Evolutionary conservation across 306 rosid genomes (phyloP).

Genomic region (Acmispon strigosus): DNA sequence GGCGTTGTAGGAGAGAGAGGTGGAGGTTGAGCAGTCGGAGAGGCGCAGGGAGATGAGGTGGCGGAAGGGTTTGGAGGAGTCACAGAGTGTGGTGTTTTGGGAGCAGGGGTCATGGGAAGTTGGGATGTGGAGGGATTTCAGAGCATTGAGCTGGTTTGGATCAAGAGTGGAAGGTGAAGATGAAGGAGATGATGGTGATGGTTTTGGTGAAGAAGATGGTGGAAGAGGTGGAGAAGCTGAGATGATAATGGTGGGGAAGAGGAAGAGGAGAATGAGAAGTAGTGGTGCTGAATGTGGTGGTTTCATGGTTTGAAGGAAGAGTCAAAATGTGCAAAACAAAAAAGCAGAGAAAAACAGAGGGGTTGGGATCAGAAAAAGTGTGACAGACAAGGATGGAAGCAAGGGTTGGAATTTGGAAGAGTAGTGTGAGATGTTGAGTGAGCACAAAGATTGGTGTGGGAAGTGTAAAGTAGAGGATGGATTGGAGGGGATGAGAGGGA

Average conservation of each 20-base stretch:
- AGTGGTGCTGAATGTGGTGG: not conserved
- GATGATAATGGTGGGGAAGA: not conserved
- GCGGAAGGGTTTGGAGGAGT: conserved; percentile 67
- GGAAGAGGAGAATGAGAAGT: conserved; percentile 15
- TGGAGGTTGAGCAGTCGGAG: conserved; percentile 54
- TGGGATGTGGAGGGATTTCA: conserved; percentile 75
- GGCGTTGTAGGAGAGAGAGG: conserved; percentile 61
- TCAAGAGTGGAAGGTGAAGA: conserved; percentile 40
- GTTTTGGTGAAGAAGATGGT: not conserved
- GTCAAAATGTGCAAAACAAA: not conserved
- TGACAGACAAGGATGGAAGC: not conserved
- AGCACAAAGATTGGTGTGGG: not conserved
- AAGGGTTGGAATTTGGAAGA: not conserved
- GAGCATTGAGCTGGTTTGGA: conserved; percentile 63
- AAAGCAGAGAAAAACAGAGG: not conserved
- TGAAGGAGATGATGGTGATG: not conserved
- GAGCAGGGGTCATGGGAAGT: conserved; percentile 62
- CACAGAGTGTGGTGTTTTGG: conserved; percentile 57
- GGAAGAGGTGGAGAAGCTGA: conserved; percentile 2
- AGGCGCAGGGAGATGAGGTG: conserved; percentile 63
- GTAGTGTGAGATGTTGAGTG: not conserved
- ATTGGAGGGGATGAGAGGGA: too few relatives aligned
- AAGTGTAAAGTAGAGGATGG: too few relatives aligned
- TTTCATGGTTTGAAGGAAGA: conserved; percentile 8
- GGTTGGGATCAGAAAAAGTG: not conserved